These are phyloP conservation scores for Phyllosticta paracitricarpa DNA, from an alignment of 2,329 filamentous ascomycete genomes.

Conservation along the genomic window DNA sequence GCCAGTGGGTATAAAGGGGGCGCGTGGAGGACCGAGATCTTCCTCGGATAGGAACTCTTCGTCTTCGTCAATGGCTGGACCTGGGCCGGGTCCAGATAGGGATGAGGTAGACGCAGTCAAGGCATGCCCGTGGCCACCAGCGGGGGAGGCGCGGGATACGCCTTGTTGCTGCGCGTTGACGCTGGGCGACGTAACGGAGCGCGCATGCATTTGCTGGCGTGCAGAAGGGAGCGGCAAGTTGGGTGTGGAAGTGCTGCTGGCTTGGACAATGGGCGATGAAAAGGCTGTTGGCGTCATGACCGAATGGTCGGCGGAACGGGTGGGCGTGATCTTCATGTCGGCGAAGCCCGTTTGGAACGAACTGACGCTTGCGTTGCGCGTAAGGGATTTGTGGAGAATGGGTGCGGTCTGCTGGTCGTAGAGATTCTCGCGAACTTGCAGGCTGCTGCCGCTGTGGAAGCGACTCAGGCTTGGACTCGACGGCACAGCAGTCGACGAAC, in stretches of 20 bases:
- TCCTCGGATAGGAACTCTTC: conserved; percentile 71
- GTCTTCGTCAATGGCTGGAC: conserved; percentile 52
- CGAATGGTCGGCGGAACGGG: conserved; percentile 35
- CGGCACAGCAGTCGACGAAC: conserved; percentile 22
- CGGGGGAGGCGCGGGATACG: conserved; percentile 48
- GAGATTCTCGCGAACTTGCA: conserved; percentile 67
- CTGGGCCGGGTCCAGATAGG: conserved; percentile 1
- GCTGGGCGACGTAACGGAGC: conserved; percentile 75
- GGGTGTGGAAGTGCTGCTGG: conserved; percentile 17
- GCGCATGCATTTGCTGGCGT: conserved; percentile 62
- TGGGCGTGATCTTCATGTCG: conserved; percentile 54
- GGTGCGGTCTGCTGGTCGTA: conserved; percentile 92
- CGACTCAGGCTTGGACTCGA: conserved; percentile 22
- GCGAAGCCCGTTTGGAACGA: conserved; percentile 84
- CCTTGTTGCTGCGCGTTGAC: conserved; percentile 40
- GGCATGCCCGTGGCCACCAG: background rate
- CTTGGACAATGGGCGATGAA: conserved; percentile 18
- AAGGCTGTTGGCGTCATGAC: conserved; percentile 50
- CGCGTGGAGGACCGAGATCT: conserved; percentile 44
- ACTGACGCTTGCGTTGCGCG: conserved; percentile 57
- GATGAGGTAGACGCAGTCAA: background rate
- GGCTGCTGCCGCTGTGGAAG: conserved; percentile 24
- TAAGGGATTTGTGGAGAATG: conserved; percentile 73
- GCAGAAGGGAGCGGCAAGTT: conserved; percentile 25
- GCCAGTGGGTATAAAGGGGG: conserved; percentile 13